Conservation (phyloP, 441 rosid species). For the Kokia cookei region DNA sequence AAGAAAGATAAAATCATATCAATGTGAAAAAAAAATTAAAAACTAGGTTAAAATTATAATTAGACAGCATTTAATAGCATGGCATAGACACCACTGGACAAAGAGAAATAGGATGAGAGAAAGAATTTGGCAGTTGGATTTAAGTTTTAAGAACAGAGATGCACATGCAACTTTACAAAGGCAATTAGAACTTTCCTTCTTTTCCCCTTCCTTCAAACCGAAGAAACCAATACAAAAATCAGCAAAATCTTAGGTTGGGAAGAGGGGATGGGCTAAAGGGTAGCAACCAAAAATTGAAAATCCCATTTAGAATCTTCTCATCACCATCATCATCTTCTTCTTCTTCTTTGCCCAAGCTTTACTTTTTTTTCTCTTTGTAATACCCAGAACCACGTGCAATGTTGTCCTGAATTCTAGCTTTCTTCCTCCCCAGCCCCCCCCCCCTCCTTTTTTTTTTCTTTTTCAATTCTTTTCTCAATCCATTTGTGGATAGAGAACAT, state of each 20-base stretch:
- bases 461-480: background rate
- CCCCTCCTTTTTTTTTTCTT: background rate
- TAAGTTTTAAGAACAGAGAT: background rate
- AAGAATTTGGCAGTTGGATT: background rate
- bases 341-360: background rate
- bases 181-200: background rate
- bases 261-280: background rate
- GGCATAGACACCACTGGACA: too few species aligned
- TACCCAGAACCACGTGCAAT: slow-evolving; percentile 16
- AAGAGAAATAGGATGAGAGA: background rate
- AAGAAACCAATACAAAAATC: slow-evolving; percentile 15
- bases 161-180: slow-evolving; percentile 9
- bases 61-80: too few species aligned
- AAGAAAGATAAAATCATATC: too few species aligned
- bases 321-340: background rate
- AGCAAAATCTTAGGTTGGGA: background rate
- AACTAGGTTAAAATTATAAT: too few species aligned
- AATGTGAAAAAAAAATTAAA: too few species aligned
- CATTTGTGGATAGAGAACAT: background rate
- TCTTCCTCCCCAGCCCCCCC: too few species aligned
- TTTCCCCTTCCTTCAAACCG: slow-evolving; percentile 7
- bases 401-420: background rate
- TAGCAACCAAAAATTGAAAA: background rate
- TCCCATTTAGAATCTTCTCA: slow-evolving; percentile 1
- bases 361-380: background rate